phyloP scores from a whole-genome alignment of 2,329 filamentous ascomycete species.

The Cytospora mali region DNA sequence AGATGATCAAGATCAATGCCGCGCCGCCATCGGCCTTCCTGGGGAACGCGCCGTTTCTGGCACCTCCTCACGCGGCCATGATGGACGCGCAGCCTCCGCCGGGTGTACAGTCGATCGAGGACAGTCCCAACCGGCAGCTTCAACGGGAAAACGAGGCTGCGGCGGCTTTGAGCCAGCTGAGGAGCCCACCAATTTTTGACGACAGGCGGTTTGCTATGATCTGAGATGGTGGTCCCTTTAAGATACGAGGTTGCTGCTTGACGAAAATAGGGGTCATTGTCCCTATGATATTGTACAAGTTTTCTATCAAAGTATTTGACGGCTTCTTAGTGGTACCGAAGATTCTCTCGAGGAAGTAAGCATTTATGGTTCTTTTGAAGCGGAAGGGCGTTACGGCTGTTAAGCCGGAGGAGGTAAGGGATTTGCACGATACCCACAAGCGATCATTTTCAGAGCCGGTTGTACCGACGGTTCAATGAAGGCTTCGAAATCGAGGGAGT shows the following conservation, averaged over 20 bases:
- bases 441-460: neutral
- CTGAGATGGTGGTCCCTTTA: neutral
- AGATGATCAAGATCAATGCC: slow-evolving; percentile 13
- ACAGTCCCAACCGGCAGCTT: slow-evolving; percentile 24
- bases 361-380: neutral
- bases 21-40: slow-evolving; percentile 1
- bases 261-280: neutral
- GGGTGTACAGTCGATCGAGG: neutral
- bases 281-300: neutral
- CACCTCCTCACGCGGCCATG: neutral
- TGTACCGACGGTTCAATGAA: neutral
- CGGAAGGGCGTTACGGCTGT: neutral
- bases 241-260: neutral
- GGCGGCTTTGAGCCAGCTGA: slow-evolving; percentile 22
- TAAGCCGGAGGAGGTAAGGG: neutral
- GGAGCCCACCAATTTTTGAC: slow-evolving; percentile 18
- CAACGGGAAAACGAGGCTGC: slow-evolving; percentile 26
- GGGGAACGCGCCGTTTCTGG: neutral
- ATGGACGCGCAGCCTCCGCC: neutral
- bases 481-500: neutral
- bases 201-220: slow-evolving; percentile 11
- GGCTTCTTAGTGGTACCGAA: neutral
- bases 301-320: no score
- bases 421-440: neutral
- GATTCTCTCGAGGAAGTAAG: neutral